These are phyloP conservation scores for Mortierella sp. DNA, from an alignment of 371 early-diverging fungal species.

Conservation along the genomic window DNA sequence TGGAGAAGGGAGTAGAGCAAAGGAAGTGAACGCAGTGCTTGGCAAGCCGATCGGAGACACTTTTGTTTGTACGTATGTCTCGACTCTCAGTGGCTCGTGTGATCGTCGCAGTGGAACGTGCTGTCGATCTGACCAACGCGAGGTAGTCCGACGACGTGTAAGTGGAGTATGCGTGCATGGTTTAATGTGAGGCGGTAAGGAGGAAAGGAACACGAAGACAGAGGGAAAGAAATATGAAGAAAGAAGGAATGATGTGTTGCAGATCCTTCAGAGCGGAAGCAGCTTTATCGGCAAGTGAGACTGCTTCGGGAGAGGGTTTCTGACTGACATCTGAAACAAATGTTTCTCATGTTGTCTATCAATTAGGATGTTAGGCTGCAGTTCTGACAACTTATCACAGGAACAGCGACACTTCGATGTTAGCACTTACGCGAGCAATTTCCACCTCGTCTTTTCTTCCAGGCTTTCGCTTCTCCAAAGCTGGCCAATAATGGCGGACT, in stretches of 20 bases:
- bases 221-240: background rate
- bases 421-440: background rate
- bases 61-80: background rate
- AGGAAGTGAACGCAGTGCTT: background rate
- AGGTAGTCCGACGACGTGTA: background rate
- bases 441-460: slow-evolving; percentile 10
- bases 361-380: background rate
- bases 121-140: background rate
- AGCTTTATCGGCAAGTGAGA: background rate
- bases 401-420: background rate
- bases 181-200: background rate
- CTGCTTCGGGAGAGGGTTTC: background rate
- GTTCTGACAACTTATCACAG: background rate
- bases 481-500: slow-evolving; percentile 1
- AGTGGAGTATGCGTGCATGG: background rate
- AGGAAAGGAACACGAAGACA: background rate
- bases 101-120: background rate
- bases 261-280: background rate
- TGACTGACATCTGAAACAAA: background rate
- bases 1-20: background rate
- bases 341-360: background rate
- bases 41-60: background rate
- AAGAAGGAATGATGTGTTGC: too few species aligned
- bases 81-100: background rate
- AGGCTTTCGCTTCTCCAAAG: slow-evolving; percentile 3